Evolutionary conservation across 2,329 filamentous ascomycete species (phyloP).

Genomic region (Fusarium tanahbumbuense): DNA sequence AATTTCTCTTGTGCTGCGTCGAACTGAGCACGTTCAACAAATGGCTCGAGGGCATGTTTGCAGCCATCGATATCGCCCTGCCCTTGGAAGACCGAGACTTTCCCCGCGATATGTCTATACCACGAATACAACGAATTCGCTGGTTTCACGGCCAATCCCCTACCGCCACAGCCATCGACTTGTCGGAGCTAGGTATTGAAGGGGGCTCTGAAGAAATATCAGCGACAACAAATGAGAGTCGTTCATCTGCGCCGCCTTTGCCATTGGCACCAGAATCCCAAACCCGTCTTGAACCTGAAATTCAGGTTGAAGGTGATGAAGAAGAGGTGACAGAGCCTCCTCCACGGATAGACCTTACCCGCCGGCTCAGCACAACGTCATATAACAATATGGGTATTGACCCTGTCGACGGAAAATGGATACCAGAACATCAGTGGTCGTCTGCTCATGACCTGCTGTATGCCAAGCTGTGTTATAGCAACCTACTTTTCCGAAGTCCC

Average conservation of each 20-base stretch:
- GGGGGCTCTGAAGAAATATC: constrained; percentile 39
- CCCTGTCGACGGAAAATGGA: constrained; percentile 66
- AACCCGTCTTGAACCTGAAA: constrained; percentile 39
- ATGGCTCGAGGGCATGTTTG: constrained; percentile 76
- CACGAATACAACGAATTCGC: constrained; percentile 65
- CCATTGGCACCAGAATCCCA: constrained; percentile 36
- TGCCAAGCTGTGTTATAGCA: constrained; percentile 70
- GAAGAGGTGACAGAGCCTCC: constrained; percentile 39
- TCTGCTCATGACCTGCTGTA: constrained; percentile 68
- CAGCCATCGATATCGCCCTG: constrained; percentile 77
- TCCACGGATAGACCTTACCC: constrained; percentile 49
- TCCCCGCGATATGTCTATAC: constrained; percentile 71
- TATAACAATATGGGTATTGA: constrained; percentile 60
- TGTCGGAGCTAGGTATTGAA: constrained; percentile 41
- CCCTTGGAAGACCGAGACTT: constrained; percentile 77
- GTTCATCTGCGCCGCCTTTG: constrained; percentile 25
- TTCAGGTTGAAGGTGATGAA: constrained; percentile 39
- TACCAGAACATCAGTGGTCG: constrained; percentile 66
- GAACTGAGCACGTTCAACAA: constrained; percentile 73
- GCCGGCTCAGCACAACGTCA: constrained; percentile 59
- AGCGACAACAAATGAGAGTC: constrained; percentile 33
- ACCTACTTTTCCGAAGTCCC: constrained; percentile 66
- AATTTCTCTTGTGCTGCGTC: constrained; percentile 76
- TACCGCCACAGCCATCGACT: constrained; percentile 42
- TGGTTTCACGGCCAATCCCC: constrained; percentile 59